Evolutionary conservation across 2,329 filamentous ascomycete genomes (phyloP).

Genomic region (Ophiocordyceps camponoti-floridani): DNA sequence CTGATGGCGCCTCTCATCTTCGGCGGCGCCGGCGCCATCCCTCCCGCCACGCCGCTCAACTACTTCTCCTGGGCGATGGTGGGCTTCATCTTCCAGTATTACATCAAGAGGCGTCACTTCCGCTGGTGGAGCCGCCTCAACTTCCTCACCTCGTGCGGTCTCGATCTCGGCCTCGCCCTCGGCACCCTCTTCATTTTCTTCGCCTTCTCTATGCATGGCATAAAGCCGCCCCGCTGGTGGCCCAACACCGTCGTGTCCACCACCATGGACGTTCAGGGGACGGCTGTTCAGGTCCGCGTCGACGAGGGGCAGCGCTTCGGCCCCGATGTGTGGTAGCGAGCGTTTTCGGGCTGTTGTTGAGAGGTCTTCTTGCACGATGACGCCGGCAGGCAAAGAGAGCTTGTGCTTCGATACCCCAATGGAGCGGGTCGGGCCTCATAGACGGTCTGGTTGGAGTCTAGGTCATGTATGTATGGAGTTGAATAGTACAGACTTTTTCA

Average conservation of each 20-base stretch:
- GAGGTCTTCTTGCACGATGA: conserved; percentile 7
- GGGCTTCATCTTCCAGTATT: conserved; percentile 52
- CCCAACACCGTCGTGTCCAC: conserved; percentile 39
- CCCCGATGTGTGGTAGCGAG: conserved; percentile 30
- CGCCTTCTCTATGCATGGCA: conserved; percentile 44
- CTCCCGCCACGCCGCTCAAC: conserved; percentile 53
- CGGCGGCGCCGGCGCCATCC: conserved; percentile 38
- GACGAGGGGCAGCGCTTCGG: conserved; percentile 41
- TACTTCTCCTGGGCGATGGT: conserved; percentile 59
- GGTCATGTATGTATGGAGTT: background rate
- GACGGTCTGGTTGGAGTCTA: too few species aligned
- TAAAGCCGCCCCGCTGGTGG: conserved; percentile 51
- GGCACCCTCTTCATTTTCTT: conserved; percentile 54
- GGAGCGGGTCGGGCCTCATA: too few species aligned
- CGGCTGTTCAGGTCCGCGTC: conserved; percentile 37
- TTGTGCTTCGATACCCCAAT: too few species aligned
- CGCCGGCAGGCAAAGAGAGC: background rate
- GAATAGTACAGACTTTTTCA: background rate
- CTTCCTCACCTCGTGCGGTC: conserved; percentile 50
- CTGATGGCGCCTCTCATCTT: conserved; percentile 47
- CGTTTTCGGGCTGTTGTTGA: background rate
- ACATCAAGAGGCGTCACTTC: conserved; percentile 43
- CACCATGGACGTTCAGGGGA: conserved; percentile 44
- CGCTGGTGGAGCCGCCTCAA: conserved; percentile 61
- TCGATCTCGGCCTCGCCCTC: conserved; percentile 52